Base-by-base conservation (phyloP, 495 filamentous ascomycete species). In the Daldinia decipiens region DNA sequence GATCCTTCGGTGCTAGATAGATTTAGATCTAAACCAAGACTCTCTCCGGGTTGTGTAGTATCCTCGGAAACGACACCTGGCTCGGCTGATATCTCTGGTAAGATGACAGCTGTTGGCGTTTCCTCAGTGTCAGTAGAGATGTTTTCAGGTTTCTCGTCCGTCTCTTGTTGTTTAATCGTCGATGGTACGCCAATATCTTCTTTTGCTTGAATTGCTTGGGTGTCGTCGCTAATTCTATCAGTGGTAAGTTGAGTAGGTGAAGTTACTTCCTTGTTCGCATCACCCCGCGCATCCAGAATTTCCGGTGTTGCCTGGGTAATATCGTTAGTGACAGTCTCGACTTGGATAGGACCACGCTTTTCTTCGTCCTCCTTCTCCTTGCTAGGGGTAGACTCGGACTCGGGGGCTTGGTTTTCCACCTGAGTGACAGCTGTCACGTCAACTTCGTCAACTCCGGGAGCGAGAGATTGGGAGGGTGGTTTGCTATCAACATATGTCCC, bases 321-420 rank as follows among this genome's bases (percentile, higher is more conserved):
- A 15, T 69, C 53, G 15, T 47, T 43, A 40, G 47, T 38, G 38
- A 27, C 13, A 9, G 51, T 2, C 27, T 72, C 72, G 27, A 61
- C 47, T 45, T 70, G 63, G 9, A 36, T n/a, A 56, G 69, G 62
- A 31, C 36, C 65, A 43, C 24, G 61, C 36, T 70, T 71, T 58
- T 74, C 65, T 38, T 68, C 64, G 36, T 57, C 71, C 11, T 59
- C 51, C 27, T 69, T 47, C 29, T 66, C 56, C 13, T 71, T 54
- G 68, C 38, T 53, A 24, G 57, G n/a, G 11, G 24, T 45, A n/a
- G 60, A 21, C 47, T 67, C 59, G 31, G 58, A 19, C 11, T 71
- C 72, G 15, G 59, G 54, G 55, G 60, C 39, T 55, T 55, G 40
- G 9, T 43, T 56, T n/a, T 58, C 45, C 17, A 66, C 32, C 21